These are phyloP conservation scores for Coccomyxa subellipsoidea DNA, from an alignment of 163 green algal species.

Conservation along the genomic window DNA sequence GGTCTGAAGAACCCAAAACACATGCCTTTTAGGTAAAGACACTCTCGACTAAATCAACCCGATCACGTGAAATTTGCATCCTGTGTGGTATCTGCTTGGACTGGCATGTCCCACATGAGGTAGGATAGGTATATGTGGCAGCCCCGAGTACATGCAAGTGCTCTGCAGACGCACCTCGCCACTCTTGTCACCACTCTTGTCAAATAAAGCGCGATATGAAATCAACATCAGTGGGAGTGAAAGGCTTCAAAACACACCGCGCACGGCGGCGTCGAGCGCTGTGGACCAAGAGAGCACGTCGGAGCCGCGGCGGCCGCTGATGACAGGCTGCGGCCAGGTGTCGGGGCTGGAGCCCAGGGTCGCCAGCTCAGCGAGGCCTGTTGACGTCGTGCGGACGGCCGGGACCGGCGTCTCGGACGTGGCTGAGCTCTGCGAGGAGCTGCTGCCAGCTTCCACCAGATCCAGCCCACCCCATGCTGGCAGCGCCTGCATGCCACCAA, in stretches of 20 bases:
- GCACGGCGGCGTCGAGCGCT: not conserved
- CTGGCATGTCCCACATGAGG: too few species aligned
- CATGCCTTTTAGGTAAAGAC: not conserved
- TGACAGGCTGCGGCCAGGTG: not conserved
- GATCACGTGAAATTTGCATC: too few species aligned
- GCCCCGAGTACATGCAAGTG: too few species aligned
- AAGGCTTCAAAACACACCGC: too few species aligned
- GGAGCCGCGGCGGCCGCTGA: not conserved
- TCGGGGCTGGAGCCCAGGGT: slow-evolving; percentile 1
- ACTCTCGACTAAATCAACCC: too few species aligned
- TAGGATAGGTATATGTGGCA: too few species aligned
- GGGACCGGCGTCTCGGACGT: not conserved
- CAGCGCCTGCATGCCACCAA: not conserved
- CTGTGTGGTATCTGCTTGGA: too few species aligned
- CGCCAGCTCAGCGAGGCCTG: not conserved
- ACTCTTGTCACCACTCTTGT: too few species aligned
- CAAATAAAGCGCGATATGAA: too few species aligned
- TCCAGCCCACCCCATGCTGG: not conserved
- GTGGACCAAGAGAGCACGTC: not conserved
- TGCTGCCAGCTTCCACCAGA: not conserved
- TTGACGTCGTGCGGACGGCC: not conserved
- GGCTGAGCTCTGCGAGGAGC: not conserved
- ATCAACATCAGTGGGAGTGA: too few species aligned
- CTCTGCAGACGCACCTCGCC: too few species aligned
- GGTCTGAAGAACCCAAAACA: not conserved